Conservation (phyloP, 1,139 yeast species). For the Kodamaea sp. region DNA sequence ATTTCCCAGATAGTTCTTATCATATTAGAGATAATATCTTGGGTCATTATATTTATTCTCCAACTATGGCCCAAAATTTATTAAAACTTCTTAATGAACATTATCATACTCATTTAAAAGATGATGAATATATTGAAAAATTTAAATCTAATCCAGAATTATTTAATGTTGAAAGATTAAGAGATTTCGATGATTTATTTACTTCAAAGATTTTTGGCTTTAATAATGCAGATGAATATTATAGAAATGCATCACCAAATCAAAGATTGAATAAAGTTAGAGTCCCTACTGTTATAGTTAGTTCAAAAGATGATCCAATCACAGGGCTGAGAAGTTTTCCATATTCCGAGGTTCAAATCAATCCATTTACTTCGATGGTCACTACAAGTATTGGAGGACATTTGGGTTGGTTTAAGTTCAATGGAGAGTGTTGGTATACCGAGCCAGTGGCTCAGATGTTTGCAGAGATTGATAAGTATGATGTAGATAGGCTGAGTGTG, state of each 20-base stretch:
- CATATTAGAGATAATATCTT: constrained; percentile 38
- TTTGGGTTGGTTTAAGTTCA: constrained; percentile 53
- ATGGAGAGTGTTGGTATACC: constrained; percentile 54
- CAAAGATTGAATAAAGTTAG: constrained; percentile 48
- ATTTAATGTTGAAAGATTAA: constrained; percentile 30
- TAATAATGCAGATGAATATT: constrained; percentile 67
- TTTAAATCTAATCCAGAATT: constrained; percentile 31
- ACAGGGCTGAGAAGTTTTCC: constrained; percentile 58
- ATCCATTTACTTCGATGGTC: constrained; percentile 66
- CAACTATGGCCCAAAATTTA: constrained; percentile 50
- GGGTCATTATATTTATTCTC: constrained; percentile 50
- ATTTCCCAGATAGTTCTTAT: constrained; percentile 52
- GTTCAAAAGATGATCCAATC: constrained; percentile 56
- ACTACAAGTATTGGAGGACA: constrained; percentile 87
- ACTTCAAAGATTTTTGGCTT: constrained; percentile 79
- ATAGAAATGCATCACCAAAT: constrained; percentile 64
- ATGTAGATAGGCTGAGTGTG: constrained; percentile 14
- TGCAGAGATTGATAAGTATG: constrained; percentile 30
- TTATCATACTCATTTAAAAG: constrained; percentile 29
- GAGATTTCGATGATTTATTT: constrained; percentile 65
- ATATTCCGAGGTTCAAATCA: constrained; percentile 50
- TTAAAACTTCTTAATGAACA: constrained; percentile 43
- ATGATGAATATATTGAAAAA: constrained; percentile 25
- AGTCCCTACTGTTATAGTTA: constrained; percentile 50
- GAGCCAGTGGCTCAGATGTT: constrained; percentile 36